These are phyloP conservation scores for Venustampulla echinocandica DNA, from an alignment of 495 filamentous ascomycete species.

Conservation along the genomic window DNA sequence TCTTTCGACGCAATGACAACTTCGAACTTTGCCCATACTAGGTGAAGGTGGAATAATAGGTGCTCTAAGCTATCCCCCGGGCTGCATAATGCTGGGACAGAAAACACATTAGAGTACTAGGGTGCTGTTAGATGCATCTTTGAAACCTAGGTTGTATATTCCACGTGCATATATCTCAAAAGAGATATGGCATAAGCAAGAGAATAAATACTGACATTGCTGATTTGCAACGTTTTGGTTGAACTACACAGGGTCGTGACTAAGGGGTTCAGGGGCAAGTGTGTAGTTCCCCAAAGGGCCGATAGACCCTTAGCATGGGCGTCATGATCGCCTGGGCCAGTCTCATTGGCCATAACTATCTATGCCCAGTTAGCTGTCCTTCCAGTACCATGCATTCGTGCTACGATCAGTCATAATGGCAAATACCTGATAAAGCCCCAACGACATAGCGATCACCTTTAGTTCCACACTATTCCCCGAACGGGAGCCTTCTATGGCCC, in stretches of 20 bases:
- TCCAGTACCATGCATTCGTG: too few species aligned
- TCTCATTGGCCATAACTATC: conserved; percentile 6
- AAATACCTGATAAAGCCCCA: conserved; percentile 29
- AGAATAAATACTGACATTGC: neutral
- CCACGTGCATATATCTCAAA: too few species aligned
- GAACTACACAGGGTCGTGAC: neutral
- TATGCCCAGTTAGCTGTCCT: neutral
- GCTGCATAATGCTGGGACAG: neutral
- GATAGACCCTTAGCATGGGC: conserved; percentile 9
- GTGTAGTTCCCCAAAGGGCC: conserved; percentile 3
- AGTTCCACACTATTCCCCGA: conserved; percentile 15
- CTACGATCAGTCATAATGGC: neutral
- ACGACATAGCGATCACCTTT: conserved; percentile 18
- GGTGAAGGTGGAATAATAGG: conserved; percentile 2
- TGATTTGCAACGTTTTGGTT: neutral
- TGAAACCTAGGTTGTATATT: too few species aligned
- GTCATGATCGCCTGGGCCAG: conserved; percentile 1
- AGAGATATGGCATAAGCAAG: neutral
- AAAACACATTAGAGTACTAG: conserved; percentile 1
- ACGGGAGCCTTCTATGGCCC: conserved; percentile 13
- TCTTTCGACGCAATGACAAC: neutral
- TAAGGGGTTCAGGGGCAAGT: conserved; percentile 6
- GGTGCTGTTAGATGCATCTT: neutral
- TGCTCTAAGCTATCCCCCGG: conserved; percentile 2
- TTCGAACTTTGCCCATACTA: conserved; percentile 2